phyloP scores from a whole-genome alignment of 768 basidiomycete genomes.

The Suillus lakei region DNA sequence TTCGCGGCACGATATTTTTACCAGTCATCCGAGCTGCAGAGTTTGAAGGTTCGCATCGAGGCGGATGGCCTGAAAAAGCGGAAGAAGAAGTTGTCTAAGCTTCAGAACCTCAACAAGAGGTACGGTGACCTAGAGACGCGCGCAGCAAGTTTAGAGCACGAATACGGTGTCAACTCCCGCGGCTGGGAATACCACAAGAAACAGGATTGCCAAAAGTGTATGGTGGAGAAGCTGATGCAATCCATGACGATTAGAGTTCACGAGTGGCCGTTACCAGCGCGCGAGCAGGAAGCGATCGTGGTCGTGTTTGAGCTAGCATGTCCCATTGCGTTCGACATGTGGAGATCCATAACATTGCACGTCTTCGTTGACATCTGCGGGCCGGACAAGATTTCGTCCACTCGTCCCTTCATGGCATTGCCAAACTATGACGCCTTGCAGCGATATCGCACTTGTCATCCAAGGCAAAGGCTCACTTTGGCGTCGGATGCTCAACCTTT shows the following conservation, averaged over 20 bases:
- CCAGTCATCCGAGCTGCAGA: constrained; percentile 24
- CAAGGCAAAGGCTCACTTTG: constrained; percentile 25
- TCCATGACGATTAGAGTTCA: constrained; percentile 38
- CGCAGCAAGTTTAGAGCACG: background rate
- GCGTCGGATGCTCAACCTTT: constrained; percentile 30
- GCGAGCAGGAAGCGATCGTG: constrained; percentile 23
- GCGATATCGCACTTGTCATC: constrained; percentile 20
- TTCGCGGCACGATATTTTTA: constrained; percentile 44
- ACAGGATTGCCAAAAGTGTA: constrained; percentile 35
- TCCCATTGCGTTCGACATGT: constrained; percentile 45
- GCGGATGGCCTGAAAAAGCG: constrained; percentile 24
- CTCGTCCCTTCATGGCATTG: constrained; percentile 20
- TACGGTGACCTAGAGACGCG: background rate
- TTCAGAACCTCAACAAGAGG: constrained; percentile 16
- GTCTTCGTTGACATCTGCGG: constrained; percentile 43
- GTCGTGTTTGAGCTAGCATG: constrained; percentile 48
- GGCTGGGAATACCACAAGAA: background rate
- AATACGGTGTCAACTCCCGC: background rate
- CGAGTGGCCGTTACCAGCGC: constrained; percentile 52
- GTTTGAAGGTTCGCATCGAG: constrained; percentile 37
- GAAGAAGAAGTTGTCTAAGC: constrained; percentile 21
- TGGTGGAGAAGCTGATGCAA: constrained; percentile 19
- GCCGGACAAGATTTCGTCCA: background rate
- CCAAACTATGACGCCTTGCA: constrained; percentile 15
- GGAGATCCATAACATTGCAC: constrained; percentile 47